Evolutionary conservation across 176 grass and related monocot species (phyloP).

Genomic region (Oryza coarctata): DNA sequence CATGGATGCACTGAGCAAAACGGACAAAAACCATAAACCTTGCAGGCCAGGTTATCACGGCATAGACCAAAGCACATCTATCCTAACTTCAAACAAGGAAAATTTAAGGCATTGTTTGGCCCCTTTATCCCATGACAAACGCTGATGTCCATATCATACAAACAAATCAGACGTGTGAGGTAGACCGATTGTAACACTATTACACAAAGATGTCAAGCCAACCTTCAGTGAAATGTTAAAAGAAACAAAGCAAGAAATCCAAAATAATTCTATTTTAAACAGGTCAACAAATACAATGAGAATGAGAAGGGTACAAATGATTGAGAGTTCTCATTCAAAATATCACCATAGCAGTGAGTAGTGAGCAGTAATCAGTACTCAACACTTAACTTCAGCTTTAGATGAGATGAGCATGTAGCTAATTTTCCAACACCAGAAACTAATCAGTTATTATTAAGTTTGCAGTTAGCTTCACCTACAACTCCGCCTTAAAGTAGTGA

Average conservation of each 20-base stretch:
- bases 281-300: too few species aligned
- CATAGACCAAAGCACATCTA: not conserved
- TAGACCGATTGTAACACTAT: not conserved
- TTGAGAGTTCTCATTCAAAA: too few species aligned
- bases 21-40: not conserved
- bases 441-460: not conserved
- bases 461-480: not conserved
- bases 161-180: not conserved
- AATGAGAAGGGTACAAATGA: too few species aligned
- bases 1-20: not conserved
- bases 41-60: not conserved
- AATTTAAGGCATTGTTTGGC: not conserved
- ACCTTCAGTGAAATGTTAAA: not conserved
- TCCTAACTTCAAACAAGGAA: not conserved
- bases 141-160: not conserved
- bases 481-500: too few species aligned
- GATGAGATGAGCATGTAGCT: too few species aligned
- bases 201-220: not conserved
- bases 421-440: too few species aligned
- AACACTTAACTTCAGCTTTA: too few species aligned
- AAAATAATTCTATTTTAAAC: not conserved
- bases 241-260: not conserved
- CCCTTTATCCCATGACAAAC: not conserved
- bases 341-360: too few species aligned
- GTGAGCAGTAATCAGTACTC: too few species aligned